These are phyloP conservation scores for Blumeriella jaapii DNA, from an alignment of 2,329 filamentous ascomycete species.

Conservation along the genomic window DNA sequence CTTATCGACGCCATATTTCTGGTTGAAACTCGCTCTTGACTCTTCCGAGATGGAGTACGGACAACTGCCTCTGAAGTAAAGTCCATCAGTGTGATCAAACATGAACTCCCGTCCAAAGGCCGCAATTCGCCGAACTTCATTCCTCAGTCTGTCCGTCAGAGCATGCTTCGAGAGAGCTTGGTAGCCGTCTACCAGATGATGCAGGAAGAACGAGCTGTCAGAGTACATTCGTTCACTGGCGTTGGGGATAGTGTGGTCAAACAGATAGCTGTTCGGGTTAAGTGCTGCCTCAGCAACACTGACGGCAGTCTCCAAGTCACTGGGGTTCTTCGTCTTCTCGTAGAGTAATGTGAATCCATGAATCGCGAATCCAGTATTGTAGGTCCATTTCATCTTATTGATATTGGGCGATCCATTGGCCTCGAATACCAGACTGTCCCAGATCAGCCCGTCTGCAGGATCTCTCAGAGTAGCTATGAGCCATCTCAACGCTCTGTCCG, in stretches of 20 bases:
- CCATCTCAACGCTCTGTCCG: conserved; percentile 9
- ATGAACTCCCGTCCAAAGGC: conserved; percentile 16
- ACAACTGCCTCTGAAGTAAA: conserved; percentile 15
- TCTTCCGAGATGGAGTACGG: conserved; percentile 15
- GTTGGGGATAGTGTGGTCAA: conserved; percentile 10
- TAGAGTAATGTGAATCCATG: conserved; percentile 13
- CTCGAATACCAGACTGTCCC: conserved; percentile 12
- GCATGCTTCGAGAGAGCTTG: conserved; percentile 8
- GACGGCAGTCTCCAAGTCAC: conserved; percentile 9
- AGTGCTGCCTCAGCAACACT: conserved; percentile 13
- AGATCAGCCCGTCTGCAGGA: conserved; percentile 15
- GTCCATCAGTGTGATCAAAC: conserved; percentile 10
- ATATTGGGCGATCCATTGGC: conserved; percentile 10
- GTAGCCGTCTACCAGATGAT: conserved; percentile 17
- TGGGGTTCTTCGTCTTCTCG: conserved; percentile 4
- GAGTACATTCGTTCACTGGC: conserved; percentile 11
- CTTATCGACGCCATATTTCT: conserved; percentile 7
- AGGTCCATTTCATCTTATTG: conserved; percentile 17
- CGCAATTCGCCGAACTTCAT: conserved; percentile 11
- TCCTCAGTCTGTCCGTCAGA: conserved; percentile 1
- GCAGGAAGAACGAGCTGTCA: conserved; percentile 17
- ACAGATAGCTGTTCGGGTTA: conserved; percentile 7
- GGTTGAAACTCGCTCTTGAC: conserved; percentile 10
- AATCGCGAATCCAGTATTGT: conserved; percentile 17
- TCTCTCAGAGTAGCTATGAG: conserved; percentile 9